Percentiles rank a stretch among this genome's conserved stretches.
phyloP scores from a whole-genome alignment of 2,329 filamentous ascomycete species.

The Exophiala calicioides region DNA sequence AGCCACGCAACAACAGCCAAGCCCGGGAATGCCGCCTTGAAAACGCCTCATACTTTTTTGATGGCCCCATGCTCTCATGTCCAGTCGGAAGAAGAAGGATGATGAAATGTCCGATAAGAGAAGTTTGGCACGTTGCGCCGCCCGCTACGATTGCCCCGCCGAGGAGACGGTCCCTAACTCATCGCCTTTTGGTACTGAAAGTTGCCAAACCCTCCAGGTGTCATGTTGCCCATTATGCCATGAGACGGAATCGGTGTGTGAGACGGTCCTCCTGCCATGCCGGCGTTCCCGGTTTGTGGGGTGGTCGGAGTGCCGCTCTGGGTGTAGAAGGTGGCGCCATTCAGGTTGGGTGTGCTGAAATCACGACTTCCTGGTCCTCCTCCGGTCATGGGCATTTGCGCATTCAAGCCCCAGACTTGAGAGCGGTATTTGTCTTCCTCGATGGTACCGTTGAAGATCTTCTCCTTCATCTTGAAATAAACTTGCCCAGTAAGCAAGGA shows the following conservation, averaged over 20 bases:
- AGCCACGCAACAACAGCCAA: too few species aligned
- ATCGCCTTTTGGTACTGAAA: constrained; percentile 50
- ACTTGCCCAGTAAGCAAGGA: constrained; percentile 89
- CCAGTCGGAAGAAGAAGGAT: too few species aligned
- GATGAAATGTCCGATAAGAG: too few species aligned
- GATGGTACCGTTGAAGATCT: constrained; percentile 81
- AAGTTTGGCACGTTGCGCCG: too few species aligned
- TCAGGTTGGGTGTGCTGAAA: constrained; percentile 51
- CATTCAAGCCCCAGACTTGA: constrained; percentile 90
- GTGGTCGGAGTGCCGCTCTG: constrained; percentile 64
- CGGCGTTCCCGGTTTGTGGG: constrained; percentile 59
- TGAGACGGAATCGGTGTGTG: constrained; percentile 47
- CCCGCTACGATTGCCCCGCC: too few species aligned
- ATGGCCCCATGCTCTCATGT: too few species aligned
- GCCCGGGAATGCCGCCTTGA: too few species aligned
- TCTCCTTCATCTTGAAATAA: constrained; percentile 88
- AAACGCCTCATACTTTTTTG: too few species aligned
- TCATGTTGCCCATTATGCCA: constrained; percentile 68
- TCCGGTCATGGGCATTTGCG: constrained; percentile 59
- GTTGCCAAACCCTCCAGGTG: constrained; percentile 75
- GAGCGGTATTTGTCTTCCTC: constrained; percentile 76
- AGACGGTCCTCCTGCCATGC: constrained; percentile 42
- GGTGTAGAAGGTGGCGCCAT: constrained; percentile 54
- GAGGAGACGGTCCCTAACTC: constrained; percentile 25
- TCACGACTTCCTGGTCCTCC: constrained; percentile 38